These are phyloP conservation scores for Andrographis paniculata DNA, from an alignment of 305 asterid species.

Conservation along the genomic window DNA sequence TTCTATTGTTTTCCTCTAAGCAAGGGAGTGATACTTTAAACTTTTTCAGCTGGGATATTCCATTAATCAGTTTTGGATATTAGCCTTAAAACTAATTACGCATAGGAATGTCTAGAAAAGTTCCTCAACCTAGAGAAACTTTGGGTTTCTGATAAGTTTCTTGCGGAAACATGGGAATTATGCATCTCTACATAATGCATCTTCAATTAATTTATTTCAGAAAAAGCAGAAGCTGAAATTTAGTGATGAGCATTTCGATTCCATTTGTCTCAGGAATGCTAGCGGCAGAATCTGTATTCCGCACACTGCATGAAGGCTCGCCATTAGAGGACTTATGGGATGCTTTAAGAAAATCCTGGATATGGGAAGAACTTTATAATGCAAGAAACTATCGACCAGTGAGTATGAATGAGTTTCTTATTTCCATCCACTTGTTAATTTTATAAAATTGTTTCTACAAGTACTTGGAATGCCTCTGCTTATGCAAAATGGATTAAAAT, in stretches of 20 bases:
- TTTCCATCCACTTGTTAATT: conserved; percentile 3
- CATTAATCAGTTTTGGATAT: too few species aligned
- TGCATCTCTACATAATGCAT: background rate
- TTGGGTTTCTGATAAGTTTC: too few species aligned
- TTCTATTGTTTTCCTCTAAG: too few species aligned
- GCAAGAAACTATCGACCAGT: conserved; percentile 98
- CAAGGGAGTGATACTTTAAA: too few species aligned
- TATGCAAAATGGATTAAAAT: too few species aligned
- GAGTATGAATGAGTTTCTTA: conserved; percentile 21
- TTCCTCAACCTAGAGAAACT: too few species aligned
- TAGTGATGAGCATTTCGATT: conserved; percentile 7
- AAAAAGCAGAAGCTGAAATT: background rate
- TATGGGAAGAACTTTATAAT: conserved; percentile 80
- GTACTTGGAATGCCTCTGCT: background rate
- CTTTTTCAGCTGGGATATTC: too few species aligned
- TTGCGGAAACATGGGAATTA: background rate
- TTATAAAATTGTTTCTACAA: background rate
- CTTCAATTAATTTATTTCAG: background rate
- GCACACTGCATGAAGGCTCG: conserved; percentile 47
- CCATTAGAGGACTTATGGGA: conserved; percentile 71
- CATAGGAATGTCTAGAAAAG: too few species aligned
- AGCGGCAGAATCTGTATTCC: conserved; percentile 88
- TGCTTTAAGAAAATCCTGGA: conserved; percentile 73
- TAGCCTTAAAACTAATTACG: too few species aligned
- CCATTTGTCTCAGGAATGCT: conserved; percentile 55